Percentiles rank a stretch among this genome's conserved stretches.
Evolutionary conservation across 257 asterid genomes (phyloP).

Genomic region (Nemophila menziesii): DNA sequence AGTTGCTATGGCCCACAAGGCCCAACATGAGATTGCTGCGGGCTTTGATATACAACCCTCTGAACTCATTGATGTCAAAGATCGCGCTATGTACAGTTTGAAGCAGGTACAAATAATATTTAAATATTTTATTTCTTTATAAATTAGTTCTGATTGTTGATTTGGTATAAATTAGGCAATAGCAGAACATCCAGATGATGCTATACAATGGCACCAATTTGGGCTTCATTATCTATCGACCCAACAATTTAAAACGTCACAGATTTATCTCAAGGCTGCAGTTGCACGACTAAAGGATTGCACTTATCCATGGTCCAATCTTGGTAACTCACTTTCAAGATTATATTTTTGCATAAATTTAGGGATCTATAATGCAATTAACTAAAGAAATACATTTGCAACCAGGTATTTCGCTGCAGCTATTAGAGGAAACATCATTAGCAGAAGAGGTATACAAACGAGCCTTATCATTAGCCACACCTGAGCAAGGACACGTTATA

Average conservation of each 20-base stretch:
- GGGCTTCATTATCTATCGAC: constrained; percentile 87
- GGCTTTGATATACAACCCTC: constrained; percentile 65
- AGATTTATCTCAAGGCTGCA: constrained; percentile 77
- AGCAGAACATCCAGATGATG: constrained; percentile 89
- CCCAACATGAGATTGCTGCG: constrained; percentile 93
- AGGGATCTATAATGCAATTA: constrained; percentile 1
- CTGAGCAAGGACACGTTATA: constrained; percentile 64
- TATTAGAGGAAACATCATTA: constrained; percentile 49
- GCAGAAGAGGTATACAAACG: constrained; percentile 83
- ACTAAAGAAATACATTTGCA: constrained; percentile 9
- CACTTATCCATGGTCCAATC: constrained; percentile 91
- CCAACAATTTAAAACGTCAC: constrained; percentile 70
- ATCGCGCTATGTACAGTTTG: constrained; percentile 70
- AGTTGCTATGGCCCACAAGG: constrained; percentile 85
- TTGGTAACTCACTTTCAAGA: constrained; percentile 38
- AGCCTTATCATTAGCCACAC: constrained; percentile 56
- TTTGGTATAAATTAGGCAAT: constrained; percentile 43
- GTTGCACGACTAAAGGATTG: constrained; percentile 60
- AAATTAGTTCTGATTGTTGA: neutral
- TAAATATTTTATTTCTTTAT: neutral
- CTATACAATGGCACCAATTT: constrained; percentile 95
- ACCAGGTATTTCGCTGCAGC: constrained; percentile 80
- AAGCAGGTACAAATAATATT: constrained; percentile 49
- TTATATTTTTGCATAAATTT: neutral
- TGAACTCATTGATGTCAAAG: constrained; percentile 69